phyloP scores from a whole-genome alignment of 768 basidiomycete genomes.

The Trametes cingulata region DNA sequence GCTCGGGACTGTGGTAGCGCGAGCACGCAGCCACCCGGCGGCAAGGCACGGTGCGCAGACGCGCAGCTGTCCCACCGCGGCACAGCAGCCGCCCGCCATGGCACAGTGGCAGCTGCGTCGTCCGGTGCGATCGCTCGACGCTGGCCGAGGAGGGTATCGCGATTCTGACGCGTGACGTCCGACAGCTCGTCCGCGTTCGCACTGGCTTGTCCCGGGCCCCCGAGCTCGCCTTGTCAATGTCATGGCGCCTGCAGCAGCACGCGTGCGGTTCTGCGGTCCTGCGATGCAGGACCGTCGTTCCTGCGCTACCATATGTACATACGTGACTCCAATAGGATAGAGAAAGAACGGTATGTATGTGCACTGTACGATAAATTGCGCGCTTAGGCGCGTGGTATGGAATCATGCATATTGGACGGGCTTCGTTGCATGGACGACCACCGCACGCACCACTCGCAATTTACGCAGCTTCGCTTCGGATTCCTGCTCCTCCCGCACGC shows the following conservation, averaged over 20 bases:
- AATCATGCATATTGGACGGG: not conserved
- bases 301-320: no score
- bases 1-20: no score
- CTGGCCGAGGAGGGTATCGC: no score
- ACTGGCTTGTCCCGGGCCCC: not conserved
- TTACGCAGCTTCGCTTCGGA: not conserved
- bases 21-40: no score
- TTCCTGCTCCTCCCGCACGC: not conserved
- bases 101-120: not conserved
- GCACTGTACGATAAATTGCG: not conserved
- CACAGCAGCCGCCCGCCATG: not conserved
- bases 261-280: not conserved
- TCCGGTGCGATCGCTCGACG: not conserved
- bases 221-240: not conserved
- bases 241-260: not conserved
- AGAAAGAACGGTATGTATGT: no score
- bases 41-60: constrained; percentile 1
- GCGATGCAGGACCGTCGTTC: no score
- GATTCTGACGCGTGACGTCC: no score
- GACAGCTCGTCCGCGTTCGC: not conserved
- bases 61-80: not conserved
- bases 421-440: not conserved
- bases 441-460: not conserved
- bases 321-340: no score
- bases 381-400: not conserved